Evolutionary conservation across 2,329 filamentous ascomycete species (phyloP), one percentile per base, ranked within the genome.

Genomic region (Botrytis pseudocinerea): DNA sequence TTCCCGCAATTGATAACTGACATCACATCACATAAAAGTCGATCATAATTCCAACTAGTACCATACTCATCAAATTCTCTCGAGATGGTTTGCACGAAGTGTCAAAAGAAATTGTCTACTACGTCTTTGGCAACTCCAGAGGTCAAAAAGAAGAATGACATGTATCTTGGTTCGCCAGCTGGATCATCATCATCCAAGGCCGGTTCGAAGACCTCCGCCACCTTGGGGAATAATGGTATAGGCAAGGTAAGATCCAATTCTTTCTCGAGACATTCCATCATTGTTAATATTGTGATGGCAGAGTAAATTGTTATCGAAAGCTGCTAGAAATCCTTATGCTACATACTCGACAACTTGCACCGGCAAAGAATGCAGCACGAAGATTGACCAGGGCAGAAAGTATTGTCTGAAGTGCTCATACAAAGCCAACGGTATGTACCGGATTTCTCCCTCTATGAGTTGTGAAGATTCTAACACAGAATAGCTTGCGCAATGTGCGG

Each of bases 61-160:
- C 40, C 32, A 40, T n/a, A n/a, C 40, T 44, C 28, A 42, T 35
- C 22, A 69, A 25, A 44, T 4, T n/a, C n/a, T 42, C 32, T 59
- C 75, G 82, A 76, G 68, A 90, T 91, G 89, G 89, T 91, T 73
- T 91, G 89, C 83, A 82, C 85, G 75, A 91, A 89, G 82, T 91
- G 89, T 77, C 85, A 89, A 78, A 90, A 89, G 81, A 78, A 90
- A 89, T 81, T 85, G 88, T 70, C 82, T 81, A 83, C 85, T 70
- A 91, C 89, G 22, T 84, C 87, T 20, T 86, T 91, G 73, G 89
- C 88, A 74, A 91, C 89, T 0, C 89, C 89, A 0, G 87, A 85
- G 42, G 89, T 91, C 75, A 91, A 91, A 82, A 91, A 91, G 82
- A 89, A 89, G 82, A 91, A 89, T 84, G 88, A 82, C 78, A 89